Percentiles rank a stretch among this genome's conserved stretches.
Conservation (phyloP, 441 rosid genomes). For the Gossypium davidsonii region DNA sequence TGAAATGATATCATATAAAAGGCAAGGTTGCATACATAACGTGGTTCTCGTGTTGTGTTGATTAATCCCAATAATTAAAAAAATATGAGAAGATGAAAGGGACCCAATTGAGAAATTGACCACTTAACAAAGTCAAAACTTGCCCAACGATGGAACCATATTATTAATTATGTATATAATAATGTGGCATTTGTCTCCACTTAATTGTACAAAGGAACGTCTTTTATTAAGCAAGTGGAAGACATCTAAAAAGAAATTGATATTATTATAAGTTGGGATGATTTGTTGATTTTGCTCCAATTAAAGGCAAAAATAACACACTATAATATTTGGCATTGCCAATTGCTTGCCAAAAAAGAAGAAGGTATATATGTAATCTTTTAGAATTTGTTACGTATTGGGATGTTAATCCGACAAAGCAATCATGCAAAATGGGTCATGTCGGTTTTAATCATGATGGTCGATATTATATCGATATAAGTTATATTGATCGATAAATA, state of each 20-base stretch:
- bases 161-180: neutral
- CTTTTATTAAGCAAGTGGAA: constrained; percentile 18
- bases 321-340: neutral
- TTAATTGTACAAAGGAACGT: neutral
- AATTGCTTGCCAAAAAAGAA: neutral
- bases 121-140: neutral
- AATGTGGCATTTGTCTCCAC: constrained; percentile 9
- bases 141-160: neutral
- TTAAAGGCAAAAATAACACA: neutral
- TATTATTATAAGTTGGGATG: neutral
- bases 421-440: neutral
- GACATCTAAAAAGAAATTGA: constrained; percentile 17
- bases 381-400: constrained; percentile 11
- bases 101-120: constrained; percentile 11
- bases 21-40: neutral
- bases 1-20: neutral
- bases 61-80: neutral
- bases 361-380: neutral
- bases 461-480: no score
- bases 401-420: neutral
- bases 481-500: no score
- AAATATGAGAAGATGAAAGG: neutral
- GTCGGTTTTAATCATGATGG: neutral
- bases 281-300: neutral
- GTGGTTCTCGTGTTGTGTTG: constrained; percentile 11